Evolutionary conservation across 78 protist species (phyloP), one percentile per base, ranked within the genome.

Genomic region (Anaeramoeba flamelloides): DNA sequence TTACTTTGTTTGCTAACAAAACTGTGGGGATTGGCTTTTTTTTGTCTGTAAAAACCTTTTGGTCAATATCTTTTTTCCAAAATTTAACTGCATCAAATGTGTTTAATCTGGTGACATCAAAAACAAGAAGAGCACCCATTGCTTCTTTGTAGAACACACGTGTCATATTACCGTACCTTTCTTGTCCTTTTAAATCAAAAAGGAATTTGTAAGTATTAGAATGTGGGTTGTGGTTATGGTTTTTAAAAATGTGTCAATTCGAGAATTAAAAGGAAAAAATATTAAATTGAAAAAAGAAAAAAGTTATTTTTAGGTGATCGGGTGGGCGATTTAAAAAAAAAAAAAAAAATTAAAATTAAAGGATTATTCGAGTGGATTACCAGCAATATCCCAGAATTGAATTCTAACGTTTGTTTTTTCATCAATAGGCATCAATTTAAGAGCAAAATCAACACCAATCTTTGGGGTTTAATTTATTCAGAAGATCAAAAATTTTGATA

Each of bases 381-480:
- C 81, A 22, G 81, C 81, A 79, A 79, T 79, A 38, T 79, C 81
- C 81, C 81, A 79, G 53, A 79, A 75, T 22, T 79, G 81, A 36
- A 79, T 22, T 26, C 81, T 64, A 12, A 79, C 81, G 40, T 64
- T 41, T 32, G 26, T 8, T 12, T 79, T 41, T 22, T 31, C 30
- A 22, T 75, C 53, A 75, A 79, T 22, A 12, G 4, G 81, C 12
- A 79, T 79, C 30, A 79, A 22, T 22, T 79, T 79, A 12, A 64
- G 53, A 26, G 81, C 81, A 79, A 79, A 79, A 22, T 79, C 81
- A 26, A 79, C 81, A n/a, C 81, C 81, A 79, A 79, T 79, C 1
- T 64, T 79, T 34, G 81, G 12, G 17, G 40, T 79, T 12, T 79
- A 79, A 22, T 79, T 75, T 30, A 64, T 64, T 64, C 31, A 26